Evolutionary conservation across 2,329 filamentous ascomycete genomes (phyloP).

Genomic region (Colletotrichum acutatum): DNA sequence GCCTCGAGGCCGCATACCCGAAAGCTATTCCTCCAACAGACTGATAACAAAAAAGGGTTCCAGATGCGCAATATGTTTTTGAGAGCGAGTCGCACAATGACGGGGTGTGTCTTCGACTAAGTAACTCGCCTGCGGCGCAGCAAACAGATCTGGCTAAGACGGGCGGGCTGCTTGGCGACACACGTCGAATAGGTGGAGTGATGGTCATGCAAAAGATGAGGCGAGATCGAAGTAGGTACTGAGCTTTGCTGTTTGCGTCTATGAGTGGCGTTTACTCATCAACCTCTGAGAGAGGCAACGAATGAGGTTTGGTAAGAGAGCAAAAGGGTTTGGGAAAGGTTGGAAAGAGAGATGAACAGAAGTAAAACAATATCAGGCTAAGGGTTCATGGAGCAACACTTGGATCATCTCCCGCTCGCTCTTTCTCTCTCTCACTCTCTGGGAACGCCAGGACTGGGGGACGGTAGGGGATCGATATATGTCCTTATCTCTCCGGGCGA

Average conservation of each 20-base stretch:
- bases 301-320: neutral
- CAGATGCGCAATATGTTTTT: constrained; percentile 1
- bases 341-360: neutral
- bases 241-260: neutral
- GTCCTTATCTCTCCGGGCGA: constrained; percentile 17
- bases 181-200: constrained; percentile 6
- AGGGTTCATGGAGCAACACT: constrained; percentile 21
- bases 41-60: neutral
- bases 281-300: neutral
- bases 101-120: neutral
- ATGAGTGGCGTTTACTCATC: neutral
- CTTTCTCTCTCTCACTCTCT: neutral
- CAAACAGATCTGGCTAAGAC: constrained; percentile 9
- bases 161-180: constrained; percentile 16
- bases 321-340: neutral
- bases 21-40: neutral
- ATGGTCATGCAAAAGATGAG: neutral
- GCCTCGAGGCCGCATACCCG: constrained; percentile 18
- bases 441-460: constrained; percentile 12
- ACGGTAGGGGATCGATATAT: constrained; percentile 27
- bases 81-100: constrained; percentile 12
- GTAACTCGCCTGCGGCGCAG: constrained; percentile 13
- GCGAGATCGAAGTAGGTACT: neutral
- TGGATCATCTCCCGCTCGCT: neutral
- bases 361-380: neutral